These are phyloP conservation scores for Sordariomycetes sp. DNA, from an alignment of 2,329 filamentous ascomycete species.

Conservation along the genomic window DNA sequence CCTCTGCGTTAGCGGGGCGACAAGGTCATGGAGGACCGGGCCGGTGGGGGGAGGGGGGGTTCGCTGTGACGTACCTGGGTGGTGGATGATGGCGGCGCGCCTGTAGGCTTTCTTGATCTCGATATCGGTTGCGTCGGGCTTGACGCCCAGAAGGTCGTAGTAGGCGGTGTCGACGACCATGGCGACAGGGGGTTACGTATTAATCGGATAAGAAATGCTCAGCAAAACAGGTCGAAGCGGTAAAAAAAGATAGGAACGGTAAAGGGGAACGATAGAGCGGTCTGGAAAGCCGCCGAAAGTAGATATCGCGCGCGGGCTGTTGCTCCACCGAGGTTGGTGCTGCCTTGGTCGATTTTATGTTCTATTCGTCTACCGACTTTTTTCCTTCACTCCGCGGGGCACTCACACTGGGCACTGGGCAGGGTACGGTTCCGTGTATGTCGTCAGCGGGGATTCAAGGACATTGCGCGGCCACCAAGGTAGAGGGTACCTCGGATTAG, in stretches of 20 bases:
- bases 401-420: not conserved
- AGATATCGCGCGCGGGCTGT: not conserved
- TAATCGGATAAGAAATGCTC: not conserved
- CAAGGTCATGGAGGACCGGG: not conserved
- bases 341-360: not conserved
- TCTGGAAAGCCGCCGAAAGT: not conserved
- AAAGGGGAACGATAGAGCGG: not conserved
- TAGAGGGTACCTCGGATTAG: not conserved
- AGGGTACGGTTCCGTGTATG: not conserved
- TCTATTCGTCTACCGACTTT: not conserved
- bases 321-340: not conserved
- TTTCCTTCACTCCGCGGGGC: not conserved
- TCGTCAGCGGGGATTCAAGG: not conserved
- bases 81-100: constrained; percentile 86
- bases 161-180: constrained; percentile 87
- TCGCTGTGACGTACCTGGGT: constrained; percentile 49
- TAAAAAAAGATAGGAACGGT: not conserved
- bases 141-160: constrained; percentile 77
- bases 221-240: not conserved
- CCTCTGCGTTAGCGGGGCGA: not conserved
- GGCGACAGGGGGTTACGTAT: constrained; percentile 6
- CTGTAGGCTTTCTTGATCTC: constrained; percentile 97
- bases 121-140: constrained; percentile 72
- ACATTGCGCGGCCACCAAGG: not conserved
- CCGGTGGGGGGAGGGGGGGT: not conserved